Evolutionary conservation across 2,329 filamentous ascomycete species (phyloP), one percentile per base, ranked within the genome.

Genomic region (Trichoderma atrobrunneum): DNA sequence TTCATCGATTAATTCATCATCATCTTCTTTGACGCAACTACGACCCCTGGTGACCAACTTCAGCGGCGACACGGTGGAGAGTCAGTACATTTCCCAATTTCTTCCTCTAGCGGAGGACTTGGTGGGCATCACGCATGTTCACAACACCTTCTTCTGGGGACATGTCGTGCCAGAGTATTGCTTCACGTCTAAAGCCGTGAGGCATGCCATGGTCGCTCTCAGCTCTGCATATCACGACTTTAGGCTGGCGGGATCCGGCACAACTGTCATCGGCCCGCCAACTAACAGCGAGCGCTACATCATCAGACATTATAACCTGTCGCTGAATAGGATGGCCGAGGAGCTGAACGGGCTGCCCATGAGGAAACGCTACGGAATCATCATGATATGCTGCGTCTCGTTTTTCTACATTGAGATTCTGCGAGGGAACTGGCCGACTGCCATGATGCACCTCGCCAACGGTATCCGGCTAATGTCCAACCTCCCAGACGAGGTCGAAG

Each of bases 271-370:
- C 16, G 65, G 75, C 48, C 71, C 74, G 34, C 74, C 75, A 6
- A 76, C 76, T 28, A 75, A 79, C 32, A 75, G 80, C 4, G 81
- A 83, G 62, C 74, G 80, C 7, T 82, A 83, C 73, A 79, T 79
- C 54, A 80, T 83, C 71, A 78, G 81, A 70, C 80, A 83, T 67
- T 83, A 84, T 74, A 81, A 80, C 74, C 76, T 77, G 11, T 80
- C 81, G 24, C 80, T 84, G 66, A 78, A 78, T 62, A 76, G 78
- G 24, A 77, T 82, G 18, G 76, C 78, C 39, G 68, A 74, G 16
- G 64, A 63, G 51, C 43, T 63, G 24, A 62, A 74, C 51, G 63
- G 71, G 18, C 11, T 72, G 51, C 63, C 57, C 7, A 28, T 73
- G 34, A 68, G 72, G 12, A 71, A 72, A 26, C 61, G 72, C 21